Evolutionary conservation across 208 protist species (phyloP).

Genomic region (Trichomonas tenax): DNA sequence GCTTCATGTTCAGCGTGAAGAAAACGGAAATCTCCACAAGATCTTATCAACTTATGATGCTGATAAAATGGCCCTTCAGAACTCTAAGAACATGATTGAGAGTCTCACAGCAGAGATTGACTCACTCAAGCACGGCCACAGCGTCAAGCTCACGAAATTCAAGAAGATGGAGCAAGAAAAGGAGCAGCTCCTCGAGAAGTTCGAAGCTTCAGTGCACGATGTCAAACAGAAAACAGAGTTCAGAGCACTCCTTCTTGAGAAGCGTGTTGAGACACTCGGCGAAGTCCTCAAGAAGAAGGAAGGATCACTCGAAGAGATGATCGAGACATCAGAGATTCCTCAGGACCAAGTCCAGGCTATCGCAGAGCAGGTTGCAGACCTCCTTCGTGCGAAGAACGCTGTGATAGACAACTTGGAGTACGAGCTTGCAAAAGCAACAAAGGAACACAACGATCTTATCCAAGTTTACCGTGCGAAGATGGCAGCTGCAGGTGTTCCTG

Average conservation of each 20-base stretch:
- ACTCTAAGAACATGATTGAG: not conserved
- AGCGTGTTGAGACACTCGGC: not conserved
- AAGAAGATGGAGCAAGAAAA: not conserved
- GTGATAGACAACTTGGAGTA: not conserved
- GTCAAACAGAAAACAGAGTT: conserved; percentile 9
- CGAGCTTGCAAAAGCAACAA: not conserved
- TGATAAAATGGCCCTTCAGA: not conserved
- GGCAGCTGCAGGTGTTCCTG: not conserved
- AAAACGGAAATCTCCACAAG: not conserved
- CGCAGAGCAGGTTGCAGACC: not conserved
- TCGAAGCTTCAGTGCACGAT: not conserved
- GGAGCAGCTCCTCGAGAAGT: not conserved
- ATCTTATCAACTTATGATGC: not conserved
- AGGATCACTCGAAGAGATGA: not conserved
- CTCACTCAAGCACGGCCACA: not conserved
- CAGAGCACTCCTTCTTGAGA: not conserved
- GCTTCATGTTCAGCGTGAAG: not conserved
- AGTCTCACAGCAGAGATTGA: not conserved
- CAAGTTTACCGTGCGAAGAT: not conserved
- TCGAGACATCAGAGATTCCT: not conserved
- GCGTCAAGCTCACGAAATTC: not conserved
- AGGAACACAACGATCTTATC: not conserved
- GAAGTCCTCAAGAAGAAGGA: not conserved
- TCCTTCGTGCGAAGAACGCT: not conserved
- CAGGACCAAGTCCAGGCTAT: not conserved